Base-by-base conservation (phyloP, 169 alveolate genomes). In the Condylostoma magnum region DNA sequence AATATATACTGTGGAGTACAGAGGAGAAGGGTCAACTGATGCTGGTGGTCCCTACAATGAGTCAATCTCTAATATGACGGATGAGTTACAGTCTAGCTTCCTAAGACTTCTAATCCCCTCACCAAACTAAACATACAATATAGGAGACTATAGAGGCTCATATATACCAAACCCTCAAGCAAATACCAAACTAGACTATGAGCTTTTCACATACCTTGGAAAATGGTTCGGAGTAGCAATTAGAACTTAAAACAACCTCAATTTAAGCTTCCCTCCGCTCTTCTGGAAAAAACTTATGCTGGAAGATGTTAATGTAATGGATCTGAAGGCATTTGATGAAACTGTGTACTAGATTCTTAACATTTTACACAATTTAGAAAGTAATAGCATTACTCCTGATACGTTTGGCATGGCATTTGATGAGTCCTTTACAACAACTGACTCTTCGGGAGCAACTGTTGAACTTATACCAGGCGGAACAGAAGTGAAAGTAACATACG, bases 231-330 rank as follows among this genome's bases (percentile, higher is more conserved):
- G 96, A 36, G 83, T 83, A 68, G 90, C 95, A 2, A 72, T 90
- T 37, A 86, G 97, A 70, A 87, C 91, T 36, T 93, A 86, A 27
- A 83, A 84, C 53, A 70, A 85, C 56, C 67, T 93, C 31, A 88
- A 86, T 70, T 54, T 90, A 69, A 85, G 89, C 67, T 68, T 93
- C 38, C 90, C 96, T 43, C 83, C 85, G 0, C 44, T 89, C 25
- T 86, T 93, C 78, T 93, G 97, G 96, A 90, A 87, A 69, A 71
- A 82, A 38, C 73, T 93, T 36, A 73, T 87, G 27, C 83, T 70
- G 3, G 88, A 82, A 36, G 63, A 53, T 8, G 66, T 72, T 27
- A 76, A 53, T 27, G 53, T 77, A 30, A 65, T 66, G 51, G 96
- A 90, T 57, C 84, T 93, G n/a, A 83, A 84, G 76, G 83, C 80